Conservation (phyloP, 2,329 filamentous ascomycete species). For the Tolypocladium paradoxum region DNA sequence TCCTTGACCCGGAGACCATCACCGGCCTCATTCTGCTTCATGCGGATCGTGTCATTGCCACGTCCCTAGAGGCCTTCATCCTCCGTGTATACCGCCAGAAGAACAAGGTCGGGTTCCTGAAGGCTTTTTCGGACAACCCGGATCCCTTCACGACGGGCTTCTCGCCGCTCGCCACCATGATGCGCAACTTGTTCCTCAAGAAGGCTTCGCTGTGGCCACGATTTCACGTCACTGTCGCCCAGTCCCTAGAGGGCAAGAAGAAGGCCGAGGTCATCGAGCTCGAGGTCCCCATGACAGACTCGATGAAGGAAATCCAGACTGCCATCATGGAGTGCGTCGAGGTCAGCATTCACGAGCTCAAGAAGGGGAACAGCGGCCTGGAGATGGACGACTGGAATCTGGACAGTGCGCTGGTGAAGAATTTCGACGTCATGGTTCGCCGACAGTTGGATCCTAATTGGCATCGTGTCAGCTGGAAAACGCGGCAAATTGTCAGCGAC, state of each 20-base stretch:
- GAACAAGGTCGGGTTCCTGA: conserved; percentile 88
- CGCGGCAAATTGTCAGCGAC: conserved; percentile 87
- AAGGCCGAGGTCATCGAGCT: conserved; percentile 96
- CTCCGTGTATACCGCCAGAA: conserved; percentile 86
- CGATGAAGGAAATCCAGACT: conserved; percentile 88
- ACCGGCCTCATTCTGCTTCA: conserved; percentile 83
- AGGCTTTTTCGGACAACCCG: conserved; percentile 89
- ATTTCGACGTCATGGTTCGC: conserved; percentile 81
- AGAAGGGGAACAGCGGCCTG: conserved; percentile 78
- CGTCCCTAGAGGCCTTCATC: conserved; percentile 89
- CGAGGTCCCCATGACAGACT: conserved; percentile 89
- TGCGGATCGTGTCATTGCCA: conserved; percentile 76
- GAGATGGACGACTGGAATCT: conserved; percentile 97
- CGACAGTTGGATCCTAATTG: conserved; percentile 91
- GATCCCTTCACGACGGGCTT: conserved; percentile 86
- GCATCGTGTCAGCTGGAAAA: conserved; percentile 93
- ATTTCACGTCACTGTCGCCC: conserved; percentile 83
- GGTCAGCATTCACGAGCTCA: conserved; percentile 84
- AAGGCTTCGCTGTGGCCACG: conserved; percentile 87
- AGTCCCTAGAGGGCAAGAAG: conserved; percentile 80
- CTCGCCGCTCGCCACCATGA: conserved; percentile 76
- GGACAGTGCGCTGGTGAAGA: conserved; percentile 83
- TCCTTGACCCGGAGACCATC: conserved; percentile 73
- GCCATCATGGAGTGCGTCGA: conserved; percentile 95
- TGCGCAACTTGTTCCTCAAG: conserved; percentile 78